These are phyloP conservation scores for Ambrosia hybrid DNA, from an alignment of 140 eudicot genomes.

Conservation along the genomic window DNA sequence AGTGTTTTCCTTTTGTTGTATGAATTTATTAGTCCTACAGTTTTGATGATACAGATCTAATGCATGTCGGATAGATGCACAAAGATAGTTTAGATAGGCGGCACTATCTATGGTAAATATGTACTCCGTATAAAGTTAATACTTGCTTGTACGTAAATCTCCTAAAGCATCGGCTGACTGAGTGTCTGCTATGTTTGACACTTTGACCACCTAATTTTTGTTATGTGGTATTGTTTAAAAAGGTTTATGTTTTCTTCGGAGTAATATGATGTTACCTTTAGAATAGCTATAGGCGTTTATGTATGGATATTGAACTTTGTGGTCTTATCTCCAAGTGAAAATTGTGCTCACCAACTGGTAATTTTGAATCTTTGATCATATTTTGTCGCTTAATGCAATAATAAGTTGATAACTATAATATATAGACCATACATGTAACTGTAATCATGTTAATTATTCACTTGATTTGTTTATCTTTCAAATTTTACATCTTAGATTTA, in stretches of 20 bases:
- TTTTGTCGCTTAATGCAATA: no score
- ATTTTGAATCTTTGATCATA: no score
- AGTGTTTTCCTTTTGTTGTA: background rate
- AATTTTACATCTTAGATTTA: background rate
- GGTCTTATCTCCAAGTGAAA: background rate
- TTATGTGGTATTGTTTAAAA: no score
- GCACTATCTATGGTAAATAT: background rate
- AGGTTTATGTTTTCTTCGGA: no score
- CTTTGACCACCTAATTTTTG: no score
- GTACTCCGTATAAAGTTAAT: background rate
- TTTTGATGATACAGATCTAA: background rate
- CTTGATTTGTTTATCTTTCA: constrained; percentile 4
- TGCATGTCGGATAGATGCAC: constrained; percentile 10
- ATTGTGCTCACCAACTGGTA: no score
- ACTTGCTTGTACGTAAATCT: no score
- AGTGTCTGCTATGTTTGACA: no score
- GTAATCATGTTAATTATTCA: background rate
- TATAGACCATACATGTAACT: background rate
- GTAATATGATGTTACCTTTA: no score
- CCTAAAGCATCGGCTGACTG: background rate
- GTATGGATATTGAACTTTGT: background rate
- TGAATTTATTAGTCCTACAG: background rate
- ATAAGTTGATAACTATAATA: no score
- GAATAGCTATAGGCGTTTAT: background rate
- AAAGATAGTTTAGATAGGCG: background rate